phyloP scores from a whole-genome alignment of 2,329 filamentous ascomycete species.

The Talaromyces amestolkiae region DNA sequence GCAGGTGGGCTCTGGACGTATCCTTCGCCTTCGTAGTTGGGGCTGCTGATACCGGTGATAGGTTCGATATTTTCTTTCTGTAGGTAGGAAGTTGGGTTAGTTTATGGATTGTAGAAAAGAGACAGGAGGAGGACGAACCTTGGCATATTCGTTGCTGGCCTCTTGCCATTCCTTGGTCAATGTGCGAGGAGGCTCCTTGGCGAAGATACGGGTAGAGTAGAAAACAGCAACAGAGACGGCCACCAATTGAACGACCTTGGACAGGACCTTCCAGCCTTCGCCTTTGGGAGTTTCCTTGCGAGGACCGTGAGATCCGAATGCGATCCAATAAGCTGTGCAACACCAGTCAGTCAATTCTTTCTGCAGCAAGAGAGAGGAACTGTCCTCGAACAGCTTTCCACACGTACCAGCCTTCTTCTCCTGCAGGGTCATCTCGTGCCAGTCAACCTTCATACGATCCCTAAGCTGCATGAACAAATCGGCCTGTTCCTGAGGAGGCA shows the following conservation, averaged over 20 bases:
- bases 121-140: slow-evolving; percentile 57
- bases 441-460: slow-evolving; percentile 98
- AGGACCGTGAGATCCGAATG: slow-evolving; percentile 94
- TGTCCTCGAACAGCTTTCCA: not conserved
- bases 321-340: slow-evolving; percentile 88
- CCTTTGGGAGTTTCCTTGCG: slow-evolving; percentile 79
- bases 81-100: slow-evolving; percentile 15
- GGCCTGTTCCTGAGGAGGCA: slow-evolving; percentile 98
- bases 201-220: slow-evolving; percentile 66
- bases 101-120: not conserved
- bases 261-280: slow-evolving; percentile 75
- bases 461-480: slow-evolving; percentile 98
- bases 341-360: not conserved
- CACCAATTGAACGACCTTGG: slow-evolving; percentile 69
- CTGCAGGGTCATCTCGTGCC: slow-evolving; percentile 89
- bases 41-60: slow-evolving; percentile 76
- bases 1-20: slow-evolving; percentile 64
- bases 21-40: slow-evolving; percentile 74
- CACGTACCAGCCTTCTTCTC: slow-evolving; percentile 99
- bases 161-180: slow-evolving; percentile 99
- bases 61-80: slow-evolving; percentile 83
- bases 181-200: slow-evolving; percentile 70
- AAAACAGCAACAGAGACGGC: slow-evolving; percentile 69
- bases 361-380: not conserved
- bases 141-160: slow-evolving; percentile 88